Evolutionary conservation across 1,139 yeast genomes (phyloP).

Genomic region (Pichia cactophila): DNA sequence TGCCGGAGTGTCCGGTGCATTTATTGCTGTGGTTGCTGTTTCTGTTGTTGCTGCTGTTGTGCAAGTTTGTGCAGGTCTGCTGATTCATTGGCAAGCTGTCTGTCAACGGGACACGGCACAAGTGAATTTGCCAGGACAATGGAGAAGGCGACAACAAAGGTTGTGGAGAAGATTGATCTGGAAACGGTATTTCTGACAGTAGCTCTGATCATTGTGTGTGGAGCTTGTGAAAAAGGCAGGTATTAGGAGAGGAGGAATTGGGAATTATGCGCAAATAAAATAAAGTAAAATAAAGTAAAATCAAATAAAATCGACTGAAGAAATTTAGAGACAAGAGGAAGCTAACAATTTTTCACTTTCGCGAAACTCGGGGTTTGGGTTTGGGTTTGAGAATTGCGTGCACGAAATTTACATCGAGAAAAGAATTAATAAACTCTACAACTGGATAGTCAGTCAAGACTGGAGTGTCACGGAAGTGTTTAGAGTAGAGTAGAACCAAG

Average conservation of each 20-base stretch:
- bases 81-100: constrained; percentile 27
- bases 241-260: no score
- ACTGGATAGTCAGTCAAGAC: neutral
- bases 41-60: neutral
- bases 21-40: no score
- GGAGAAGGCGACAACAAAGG: constrained; percentile 62
- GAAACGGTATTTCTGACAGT: constrained; percentile 50
- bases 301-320: no score
- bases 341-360: no score
- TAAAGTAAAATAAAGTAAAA: no score
- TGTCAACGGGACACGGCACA: constrained; percentile 70
- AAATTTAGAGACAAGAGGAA: no score
- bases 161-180: constrained; percentile 64
- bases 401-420: no score
- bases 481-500: neutral
- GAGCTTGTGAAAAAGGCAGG: neutral
- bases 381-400: no score
- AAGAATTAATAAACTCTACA: no score
- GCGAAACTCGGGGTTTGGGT: no score
- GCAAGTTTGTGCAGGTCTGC: neutral
- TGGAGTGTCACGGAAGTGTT: neutral
- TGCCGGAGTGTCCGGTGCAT: neutral
- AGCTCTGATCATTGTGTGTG: constrained; percentile 41
- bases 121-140: constrained; percentile 64
- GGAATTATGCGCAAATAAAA: no score